Evolutionary conservation across 148 eudicot genomes (phyloP), one percentile per base, ranked within the genome.

Genomic region (Cornus florida): DNA sequence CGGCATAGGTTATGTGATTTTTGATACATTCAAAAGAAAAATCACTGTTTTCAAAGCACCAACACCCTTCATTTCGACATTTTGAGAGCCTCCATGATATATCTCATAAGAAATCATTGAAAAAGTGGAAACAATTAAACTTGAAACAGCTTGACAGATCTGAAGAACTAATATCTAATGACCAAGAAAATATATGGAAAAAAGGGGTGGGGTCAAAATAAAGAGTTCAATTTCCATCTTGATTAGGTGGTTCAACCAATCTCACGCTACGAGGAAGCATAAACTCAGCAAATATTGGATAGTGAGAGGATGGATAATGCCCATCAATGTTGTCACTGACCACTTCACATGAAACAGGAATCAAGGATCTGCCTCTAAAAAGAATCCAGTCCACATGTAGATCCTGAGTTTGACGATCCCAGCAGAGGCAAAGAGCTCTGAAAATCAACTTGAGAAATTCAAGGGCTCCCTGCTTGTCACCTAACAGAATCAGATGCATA

Each of bases 361-460:
- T 79, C 69, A 96, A 79, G 32, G 98, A 90, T 88, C 99, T 86
- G 50, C 99, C 99, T 77, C 99, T 86, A 67, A 83, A 92, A 28
- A 96, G 87, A 74, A 96, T 86, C 98, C 99, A 96, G 75, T 96
- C 99, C 39, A 96, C 78, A 70, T 96, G 99, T 43, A 96, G 90
- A 87, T 96, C 99, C 79, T 96, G 99, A 41, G 99, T 96, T 83
- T 96, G 99, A 14, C 98, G 92, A 85, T 96, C 99, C 99, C 99
- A 96, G 82, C 99, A 96, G 46, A 96, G 94, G 84, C 99, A 96
- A 84, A 96, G 92, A 23, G 99, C 99, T 87, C 99, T 83, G 65
- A 96, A 90, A 7, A 96, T 86, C 82, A 96, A 82, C 87, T 96
- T 96, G 69, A 96, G 77, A 87, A 92, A 96, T 86, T 96, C 99